Base-by-base conservation (phyloP, 192 early-diverging fungal genomes). In the Backusella luteola region DNA sequence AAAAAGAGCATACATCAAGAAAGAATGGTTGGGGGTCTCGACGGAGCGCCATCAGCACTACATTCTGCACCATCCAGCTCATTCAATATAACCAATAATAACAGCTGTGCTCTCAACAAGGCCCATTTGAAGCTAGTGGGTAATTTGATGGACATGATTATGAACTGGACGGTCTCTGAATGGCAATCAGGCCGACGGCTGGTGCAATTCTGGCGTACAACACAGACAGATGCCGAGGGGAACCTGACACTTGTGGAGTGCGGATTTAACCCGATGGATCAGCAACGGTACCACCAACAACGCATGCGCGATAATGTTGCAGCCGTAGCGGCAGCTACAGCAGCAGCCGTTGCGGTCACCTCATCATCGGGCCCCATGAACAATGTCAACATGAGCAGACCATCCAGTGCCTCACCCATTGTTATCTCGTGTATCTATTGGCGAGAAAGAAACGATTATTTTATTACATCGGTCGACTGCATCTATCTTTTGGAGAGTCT, bases 391-490 rank as follows among this genome's bases (percentile, higher is more conserved):
- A n/a, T 69, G 34, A 69, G 12, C 68, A 21, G n/a, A 38, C 68
- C 34, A 1, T 26, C 34, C 0, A 38, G 11, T 4, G 7, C 68
- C 21, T 39, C 68, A 1, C 68, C 85, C 70, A 92, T 92, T 53
- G 87, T 93, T 3, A 89, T 94, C n/a, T 94, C 93, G 0, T 94
- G 93, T 74, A 93, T 94, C 76, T 94, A 89, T 82, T 94, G 92
- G 91, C 84, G 88, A 52, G 89, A 90, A 74, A 85, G 83, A 72
- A 88, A 90, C 49, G 91, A 93, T 32, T 94, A 88, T 75, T 93
- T 92, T 78, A 88, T 94, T 46, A 94, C 93, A 23, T 92, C 91
- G 19, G 92, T 93, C 19, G 93, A 94, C 77, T 93, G 90, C 79
- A 91, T 94, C 49, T 89, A 92, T 75, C 74, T 93, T 75, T 78